Percentiles rank a stretch among this genome's conserved stretches.
These are phyloP conservation scores for Anethum foeniculum DNA, from an alignment of 140 eudicot species.

Conservation along the genomic window DNA sequence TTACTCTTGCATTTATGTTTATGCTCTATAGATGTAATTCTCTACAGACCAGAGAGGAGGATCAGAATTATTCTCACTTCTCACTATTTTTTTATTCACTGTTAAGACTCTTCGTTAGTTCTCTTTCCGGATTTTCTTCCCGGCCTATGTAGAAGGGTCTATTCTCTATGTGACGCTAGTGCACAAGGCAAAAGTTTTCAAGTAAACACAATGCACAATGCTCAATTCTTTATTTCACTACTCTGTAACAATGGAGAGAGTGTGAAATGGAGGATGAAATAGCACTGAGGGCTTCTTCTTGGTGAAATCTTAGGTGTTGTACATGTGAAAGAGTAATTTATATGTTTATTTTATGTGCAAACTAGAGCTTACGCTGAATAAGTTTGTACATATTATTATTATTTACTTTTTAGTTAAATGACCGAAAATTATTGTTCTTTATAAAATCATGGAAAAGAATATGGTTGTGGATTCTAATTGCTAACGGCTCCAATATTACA, in stretches of 20 bases:
- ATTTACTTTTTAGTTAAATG: not conserved
- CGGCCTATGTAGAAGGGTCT: not conserved
- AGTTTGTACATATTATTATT: not conserved
- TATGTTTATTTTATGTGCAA: not conserved
- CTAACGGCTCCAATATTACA: slow-evolving; percentile 14
- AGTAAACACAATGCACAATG: not conserved
- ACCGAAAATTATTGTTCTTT: not conserved
- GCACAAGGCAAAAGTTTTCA: not conserved
- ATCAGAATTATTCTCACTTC: not conserved
- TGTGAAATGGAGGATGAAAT: not conserved
- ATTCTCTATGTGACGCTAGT: not conserved
- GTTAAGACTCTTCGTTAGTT: not conserved
- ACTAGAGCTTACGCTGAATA: not conserved
- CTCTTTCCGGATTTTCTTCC: not conserved
- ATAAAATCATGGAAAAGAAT: not conserved
- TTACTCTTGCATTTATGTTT: not conserved
- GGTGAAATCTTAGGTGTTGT: not conserved
- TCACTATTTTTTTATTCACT: not conserved
- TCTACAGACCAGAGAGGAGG: not conserved
- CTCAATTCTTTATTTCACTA: not conserved
- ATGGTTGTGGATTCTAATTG: not conserved
- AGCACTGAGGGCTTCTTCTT: not conserved
- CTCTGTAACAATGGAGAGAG: not conserved
- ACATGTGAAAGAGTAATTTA: not conserved
- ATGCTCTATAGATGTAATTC: not conserved